Evolutionary conservation across 805 yeast species (phyloP), one percentile per base, ranked within the genome.

Genomic region (Ascoidea tarda): DNA sequence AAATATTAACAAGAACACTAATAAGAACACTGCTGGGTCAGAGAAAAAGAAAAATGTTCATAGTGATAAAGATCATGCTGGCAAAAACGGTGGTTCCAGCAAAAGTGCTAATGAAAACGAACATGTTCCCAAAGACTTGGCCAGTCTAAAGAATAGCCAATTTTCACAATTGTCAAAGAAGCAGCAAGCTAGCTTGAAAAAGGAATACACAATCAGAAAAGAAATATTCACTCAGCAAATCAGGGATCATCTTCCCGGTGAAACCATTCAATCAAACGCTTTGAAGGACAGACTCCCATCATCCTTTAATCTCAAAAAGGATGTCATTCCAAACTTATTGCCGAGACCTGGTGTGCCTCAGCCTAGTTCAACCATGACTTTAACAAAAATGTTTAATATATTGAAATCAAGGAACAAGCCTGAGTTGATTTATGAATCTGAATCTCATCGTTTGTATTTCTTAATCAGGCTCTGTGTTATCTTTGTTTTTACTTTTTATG

Each of bases 271-370:
- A 51, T 58, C 70, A 2, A 75, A 85, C 60, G 73, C 74, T 1
- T 54, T 80, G 46, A 57, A 61, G n/a, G 80, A 82, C 50, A 66
- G 93, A 44, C 58, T 86, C 1, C 93, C 93, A 4, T 69, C 72
- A 50, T 85, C 87, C 2, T 10, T 38, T 10, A 38, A 38, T 38
- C 68, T 85, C 33, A 78, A 76, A 42, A 81, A 79, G 56, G 88
- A 81, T 54, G 69, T 73, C 10, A 74, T 77, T 6, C 85, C 89
- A 1, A 77, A 87, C 0, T 70, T 85, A 45, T 68, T 85, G 45
- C 93, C 93, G 8, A 73, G 83, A 53, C 86, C 89, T 0, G 86
- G 84, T 12, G 87, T 84, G 8, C 96, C 96, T 6, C 76, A 80
- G 44, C 85, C 86, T 2, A 78, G 84, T 1, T 73, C 75, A 45